Conservation (phyloP, 306 rosid genomes). For the Cicer pinnatifidum region DNA sequence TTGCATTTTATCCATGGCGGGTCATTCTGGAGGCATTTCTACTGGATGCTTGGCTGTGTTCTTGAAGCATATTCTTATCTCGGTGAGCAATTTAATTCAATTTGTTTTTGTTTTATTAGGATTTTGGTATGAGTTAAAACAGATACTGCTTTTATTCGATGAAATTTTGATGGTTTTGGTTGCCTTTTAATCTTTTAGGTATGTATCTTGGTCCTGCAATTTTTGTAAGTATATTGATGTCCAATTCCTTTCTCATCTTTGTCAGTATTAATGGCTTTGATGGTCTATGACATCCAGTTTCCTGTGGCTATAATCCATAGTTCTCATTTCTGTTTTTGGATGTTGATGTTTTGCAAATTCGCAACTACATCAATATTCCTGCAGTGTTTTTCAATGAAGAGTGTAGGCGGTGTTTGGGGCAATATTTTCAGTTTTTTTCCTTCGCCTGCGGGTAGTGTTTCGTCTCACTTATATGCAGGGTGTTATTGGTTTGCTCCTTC, state of each 20-base stretch:
- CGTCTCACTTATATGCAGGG: background rate
- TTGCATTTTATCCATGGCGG: slow-evolving; percentile 85
- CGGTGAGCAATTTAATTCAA: slow-evolving; percentile 58
- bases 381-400: slow-evolving; percentile 28
- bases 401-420: slow-evolving; percentile 6
- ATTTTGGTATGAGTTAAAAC: slow-evolving; percentile 15
- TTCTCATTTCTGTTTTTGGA: background rate
- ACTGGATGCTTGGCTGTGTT: slow-evolving; percentile 60
- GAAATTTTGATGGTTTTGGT: slow-evolving; percentile 30
- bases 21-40: slow-evolving; percentile 73
- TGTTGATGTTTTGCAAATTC: slow-evolving; percentile 1
- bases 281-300: slow-evolving; percentile 35
- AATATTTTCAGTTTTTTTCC: background rate
- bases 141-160: slow-evolving; percentile 20
- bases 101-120: slow-evolving; percentile 5
- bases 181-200: slow-evolving; percentile 41
- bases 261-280: slow-evolving; percentile 22
- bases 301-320: background rate
- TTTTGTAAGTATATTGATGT: slow-evolving; percentile 49
- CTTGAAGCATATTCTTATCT: slow-evolving; percentile 46
- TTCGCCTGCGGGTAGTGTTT: background rate
- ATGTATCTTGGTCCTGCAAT: slow-evolving; percentile 38
- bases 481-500: background rate
- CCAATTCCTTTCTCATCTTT: slow-evolving; percentile 37
- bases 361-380: slow-evolving; percentile 14